Evolutionary conservation across 495 filamentous ascomycete genomes (phyloP).

Genomic region (Xylaria acuta): DNA sequence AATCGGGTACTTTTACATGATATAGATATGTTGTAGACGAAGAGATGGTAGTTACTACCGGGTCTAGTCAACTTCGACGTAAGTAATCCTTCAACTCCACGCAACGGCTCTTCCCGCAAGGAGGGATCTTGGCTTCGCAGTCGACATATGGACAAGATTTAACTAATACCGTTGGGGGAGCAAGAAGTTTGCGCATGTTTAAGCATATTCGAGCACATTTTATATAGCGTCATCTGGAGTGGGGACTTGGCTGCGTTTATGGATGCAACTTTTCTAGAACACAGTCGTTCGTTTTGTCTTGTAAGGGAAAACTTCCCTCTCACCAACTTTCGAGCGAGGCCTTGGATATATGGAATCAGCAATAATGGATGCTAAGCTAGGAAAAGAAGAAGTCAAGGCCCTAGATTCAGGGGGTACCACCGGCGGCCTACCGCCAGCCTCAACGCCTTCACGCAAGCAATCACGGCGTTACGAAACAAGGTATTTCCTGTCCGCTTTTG

Average conservation of each 20-base stretch:
- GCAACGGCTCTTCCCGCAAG: not conserved
- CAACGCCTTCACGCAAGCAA: not conserved
- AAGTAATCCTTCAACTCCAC: not conserved
- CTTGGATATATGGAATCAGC: not conserved
- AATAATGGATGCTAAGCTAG: not conserved
- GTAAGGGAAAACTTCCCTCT: no score
- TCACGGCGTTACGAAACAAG: slow-evolving; percentile 6
- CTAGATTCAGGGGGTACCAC: not conserved
- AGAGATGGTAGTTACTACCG: not conserved
- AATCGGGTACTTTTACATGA: not conserved
- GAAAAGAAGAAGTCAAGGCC: not conserved
- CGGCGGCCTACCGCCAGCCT: not conserved
- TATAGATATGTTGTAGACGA: not conserved
- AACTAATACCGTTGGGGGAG: not conserved
- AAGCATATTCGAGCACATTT: slow-evolving; percentile 7
- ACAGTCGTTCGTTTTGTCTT: not conserved
- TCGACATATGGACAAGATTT: not conserved
- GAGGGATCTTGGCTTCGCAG: not conserved
- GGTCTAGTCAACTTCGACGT: not conserved
- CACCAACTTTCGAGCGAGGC: not conserved
- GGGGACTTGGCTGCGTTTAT: not conserved
- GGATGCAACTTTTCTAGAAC: not conserved
- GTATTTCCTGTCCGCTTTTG: slow-evolving; percentile 8
- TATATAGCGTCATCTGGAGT: not conserved
- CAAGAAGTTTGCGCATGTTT: slow-evolving; percentile 10